Conservation (phyloP, 306 rosid genomes). For the Lupinus albus region DNA sequence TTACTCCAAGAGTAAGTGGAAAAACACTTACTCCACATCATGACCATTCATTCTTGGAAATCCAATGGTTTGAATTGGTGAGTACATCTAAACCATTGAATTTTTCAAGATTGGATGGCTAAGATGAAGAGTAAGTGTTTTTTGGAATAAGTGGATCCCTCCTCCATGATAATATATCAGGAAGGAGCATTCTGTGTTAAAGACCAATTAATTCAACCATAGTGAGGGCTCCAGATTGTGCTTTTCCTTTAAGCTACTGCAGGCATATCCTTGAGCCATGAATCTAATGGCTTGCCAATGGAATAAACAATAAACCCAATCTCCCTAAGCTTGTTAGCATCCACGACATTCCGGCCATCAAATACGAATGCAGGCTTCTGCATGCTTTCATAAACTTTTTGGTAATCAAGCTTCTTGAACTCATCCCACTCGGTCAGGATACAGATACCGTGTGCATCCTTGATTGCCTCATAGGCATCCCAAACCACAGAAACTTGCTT, state of each 20-base stretch:
- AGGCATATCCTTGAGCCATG: conserved; percentile 95
- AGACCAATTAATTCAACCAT: conserved; percentile 32
- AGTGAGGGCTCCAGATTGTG: conserved; percentile 28
- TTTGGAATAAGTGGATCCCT: no score
- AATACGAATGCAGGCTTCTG: conserved; percentile 87
- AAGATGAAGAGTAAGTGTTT: no score
- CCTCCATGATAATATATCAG: conserved; percentile 32
- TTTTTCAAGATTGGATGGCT: no score
- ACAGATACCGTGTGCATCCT: conserved; percentile 77
- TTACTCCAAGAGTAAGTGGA: no score
- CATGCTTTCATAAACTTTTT: conserved; percentile 67
- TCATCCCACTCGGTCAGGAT: conserved; percentile 84
- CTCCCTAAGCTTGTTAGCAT: conserved; percentile 66
- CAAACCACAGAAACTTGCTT: conserved; percentile 66
- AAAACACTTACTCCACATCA: no score
- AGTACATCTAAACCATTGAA: no score
- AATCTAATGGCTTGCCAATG: conserved; percentile 79
- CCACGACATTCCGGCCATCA: conserved; percentile 72
- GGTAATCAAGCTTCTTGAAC: conserved; percentile 71
- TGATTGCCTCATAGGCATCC: conserved; percentile 74
- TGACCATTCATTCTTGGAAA: no score
- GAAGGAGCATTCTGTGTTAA: conserved; percentile 39
- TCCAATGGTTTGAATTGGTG: no score
- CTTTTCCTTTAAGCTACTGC: conserved; percentile 63
- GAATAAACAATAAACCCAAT: conserved; percentile 84